A percentile compares a stretch with the other conserved stretches of the same genome.
Conservation (phyloP, 2,329 filamentous ascomycete genomes). For the Shiraia sp. region DNA sequence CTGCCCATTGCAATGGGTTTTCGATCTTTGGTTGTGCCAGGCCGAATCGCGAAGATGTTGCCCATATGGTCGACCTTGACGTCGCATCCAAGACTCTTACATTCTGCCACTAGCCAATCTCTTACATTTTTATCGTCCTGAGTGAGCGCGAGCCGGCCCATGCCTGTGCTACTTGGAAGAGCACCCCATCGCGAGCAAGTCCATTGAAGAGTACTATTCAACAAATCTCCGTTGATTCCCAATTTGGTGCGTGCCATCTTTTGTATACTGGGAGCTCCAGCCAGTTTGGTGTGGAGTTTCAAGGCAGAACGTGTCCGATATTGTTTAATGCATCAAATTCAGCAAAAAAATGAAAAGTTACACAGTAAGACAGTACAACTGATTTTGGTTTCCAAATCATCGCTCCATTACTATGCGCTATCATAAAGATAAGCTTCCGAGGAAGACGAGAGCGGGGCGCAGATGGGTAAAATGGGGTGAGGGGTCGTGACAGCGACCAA, state of each 20-base stretch:
- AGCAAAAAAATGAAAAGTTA: too few species aligned
- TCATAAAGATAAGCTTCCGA: conserved; percentile 22
- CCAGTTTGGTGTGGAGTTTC: too few species aligned
- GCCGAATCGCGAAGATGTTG: conserved; percentile 38
- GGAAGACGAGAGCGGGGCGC: conserved; percentile 10
- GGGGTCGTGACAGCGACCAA: conserved; percentile 26
- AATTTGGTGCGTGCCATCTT: conserved; percentile 8
- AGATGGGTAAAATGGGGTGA: conserved; percentile 21
- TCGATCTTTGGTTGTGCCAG: conserved; percentile 50
- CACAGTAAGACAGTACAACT: too few species aligned
- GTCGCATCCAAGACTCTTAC: conserved; percentile 30
- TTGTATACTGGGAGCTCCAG: background rate
- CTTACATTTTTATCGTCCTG: conserved; percentile 32
- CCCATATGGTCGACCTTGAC: conserved; percentile 43
- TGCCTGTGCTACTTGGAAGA: conserved; percentile 59
- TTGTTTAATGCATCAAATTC: too few species aligned
- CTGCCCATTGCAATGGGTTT: conserved; percentile 46
- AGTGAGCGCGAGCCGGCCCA: conserved; percentile 69
- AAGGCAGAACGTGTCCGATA: too few species aligned
- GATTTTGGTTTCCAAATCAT: too few species aligned
- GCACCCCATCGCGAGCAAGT: conserved; percentile 36
- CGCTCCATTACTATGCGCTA: too few species aligned
- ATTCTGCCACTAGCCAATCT: conserved; percentile 37
- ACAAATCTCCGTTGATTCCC: conserved; percentile 27
- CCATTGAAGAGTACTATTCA: conserved; percentile 28